Conservation (phyloP, 495 filamentous ascomycete species). For the Cercophora scortea region DNA sequence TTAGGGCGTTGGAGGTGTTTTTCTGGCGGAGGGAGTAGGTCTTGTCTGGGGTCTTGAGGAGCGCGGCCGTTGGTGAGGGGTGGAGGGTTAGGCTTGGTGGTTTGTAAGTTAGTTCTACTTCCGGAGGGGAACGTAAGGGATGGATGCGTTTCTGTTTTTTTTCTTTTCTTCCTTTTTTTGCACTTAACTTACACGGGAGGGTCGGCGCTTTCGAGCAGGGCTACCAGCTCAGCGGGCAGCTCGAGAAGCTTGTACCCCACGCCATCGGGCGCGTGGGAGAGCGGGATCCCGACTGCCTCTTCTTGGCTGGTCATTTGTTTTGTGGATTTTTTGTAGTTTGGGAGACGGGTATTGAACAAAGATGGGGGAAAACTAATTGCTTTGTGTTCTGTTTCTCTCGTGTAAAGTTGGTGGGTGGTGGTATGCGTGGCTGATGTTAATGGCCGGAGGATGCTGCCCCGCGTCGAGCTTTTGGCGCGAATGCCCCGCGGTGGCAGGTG, state of each 20-base stretch:
- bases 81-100: slow-evolving; percentile 57
- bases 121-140: too few species aligned
- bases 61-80: slow-evolving; percentile 53
- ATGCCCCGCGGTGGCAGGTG: not conserved
- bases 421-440: not conserved
- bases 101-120: not conserved
- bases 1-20: slow-evolving; percentile 82
- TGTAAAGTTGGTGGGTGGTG: not conserved
- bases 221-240: slow-evolving; percentile 65
- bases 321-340: not conserved
- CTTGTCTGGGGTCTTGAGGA: slow-evolving; percentile 60
- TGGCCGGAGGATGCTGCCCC: not conserved
- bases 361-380: too few species aligned
- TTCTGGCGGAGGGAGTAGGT: slow-evolving; percentile 83
- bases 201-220: slow-evolving; percentile 52
- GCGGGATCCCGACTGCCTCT: slow-evolving; percentile 40
- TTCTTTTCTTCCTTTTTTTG: too few species aligned
- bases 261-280: slow-evolving; percentile 51
- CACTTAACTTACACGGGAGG: slow-evolving; percentile 55
- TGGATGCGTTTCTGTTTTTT: too few species aligned
- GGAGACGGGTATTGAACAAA: not conserved
- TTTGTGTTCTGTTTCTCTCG: not conserved
- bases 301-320: not conserved
- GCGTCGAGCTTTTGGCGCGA: not conserved
- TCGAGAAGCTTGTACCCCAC: slow-evolving; percentile 71